Evolutionary conservation across 1,284 basidiomycete species (phyloP), one percentile per base, ranked within the genome.

Genomic region (Marasmius fiardii): DNA sequence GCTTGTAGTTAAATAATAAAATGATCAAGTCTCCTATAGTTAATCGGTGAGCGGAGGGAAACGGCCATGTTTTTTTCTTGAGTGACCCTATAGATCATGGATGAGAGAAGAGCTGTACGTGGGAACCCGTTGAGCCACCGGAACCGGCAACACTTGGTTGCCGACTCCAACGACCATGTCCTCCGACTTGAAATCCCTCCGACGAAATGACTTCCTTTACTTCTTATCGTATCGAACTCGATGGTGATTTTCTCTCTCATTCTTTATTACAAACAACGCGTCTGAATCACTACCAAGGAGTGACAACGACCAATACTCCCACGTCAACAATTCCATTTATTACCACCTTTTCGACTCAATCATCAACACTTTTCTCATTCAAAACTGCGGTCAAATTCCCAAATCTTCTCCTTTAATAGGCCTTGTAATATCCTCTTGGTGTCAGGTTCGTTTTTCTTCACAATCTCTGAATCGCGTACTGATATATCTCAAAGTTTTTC

Each of bases 281-380:
- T n/a, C n/a, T n/a, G n/a, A n/a, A n/a, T n/a, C n/a, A n/a, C n/a
- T n/a, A n/a, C 48, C 37, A 70, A 85, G 88, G 88, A 88, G 80
- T 62, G 89, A 91, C 73, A 91, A 91, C 62, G 89, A 91, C 71
- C 88, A 90, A 63, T 91, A 91, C 65, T 77, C 80, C 6, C 88
- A 91, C 60, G 72, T 90, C 61, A 91, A 91, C 70, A 91, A 91
- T 68, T 77, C 85, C 0, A 71, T 89, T n/a, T 91, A 89, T 68
- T 88, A 89, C 66, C 86, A 88, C 64, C 76, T 89, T 52, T 88
- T 90, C 67, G 88, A 90, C 71, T 88, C 87, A 5, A 73, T 90
- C 62, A 74, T 90, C 67, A 91, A 91, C 66, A 78, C 85, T 5
- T 90, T 87, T 65, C 80, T 90, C 59, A 83, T 87, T 44, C 69